Evolutionary conservation across 2,329 filamentous ascomycete genomes (phyloP).

Genomic region (Paecilomyces formosus): DNA sequence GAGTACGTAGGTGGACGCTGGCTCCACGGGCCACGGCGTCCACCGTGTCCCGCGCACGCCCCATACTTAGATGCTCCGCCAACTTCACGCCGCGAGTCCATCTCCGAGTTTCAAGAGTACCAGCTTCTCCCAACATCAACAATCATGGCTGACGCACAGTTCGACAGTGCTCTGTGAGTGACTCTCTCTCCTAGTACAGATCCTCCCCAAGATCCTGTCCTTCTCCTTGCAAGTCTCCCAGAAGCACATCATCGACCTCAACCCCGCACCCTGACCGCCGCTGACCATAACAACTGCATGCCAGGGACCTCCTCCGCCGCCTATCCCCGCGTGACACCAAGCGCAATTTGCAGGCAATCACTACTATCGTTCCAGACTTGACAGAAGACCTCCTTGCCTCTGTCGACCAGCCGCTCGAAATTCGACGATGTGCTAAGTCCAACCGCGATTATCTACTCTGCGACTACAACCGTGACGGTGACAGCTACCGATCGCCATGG

Average conservation of each 20-base stretch:
- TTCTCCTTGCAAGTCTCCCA: neutral
- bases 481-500: slow-evolving; percentile 98
- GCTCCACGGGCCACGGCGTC: slow-evolving; percentile 8
- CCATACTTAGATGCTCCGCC: slow-evolving; percentile 7
- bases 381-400: slow-evolving; percentile 97
- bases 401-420: slow-evolving; percentile 87
- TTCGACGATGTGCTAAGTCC: slow-evolving; percentile 77
- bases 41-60: slow-evolving; percentile 8
- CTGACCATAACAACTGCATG: slow-evolving; percentile 13
- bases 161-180: slow-evolving; percentile 45
- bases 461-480: slow-evolving; percentile 99
- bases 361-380: slow-evolving; percentile 79
- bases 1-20: neutral
- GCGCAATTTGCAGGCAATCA: slow-evolving; percentile 79
- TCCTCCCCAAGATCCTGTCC: neutral
- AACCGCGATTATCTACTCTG: slow-evolving; percentile 95
- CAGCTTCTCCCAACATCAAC: slow-evolving; percentile 6
- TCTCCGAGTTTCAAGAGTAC: neutral
- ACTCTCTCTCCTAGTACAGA: neutral
- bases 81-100: slow-evolving; percentile 5
- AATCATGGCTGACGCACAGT: slow-evolving; percentile 41
- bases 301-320: slow-evolving; percentile 92
- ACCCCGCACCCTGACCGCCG: slow-evolving; percentile 1
- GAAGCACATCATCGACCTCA: slow-evolving; percentile 12
- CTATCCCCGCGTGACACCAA: slow-evolving; percentile 92